These are phyloP conservation scores for Daldinia childiae DNA, from an alignment of 495 filamentous ascomycete species.

Conservation along the genomic window DNA sequence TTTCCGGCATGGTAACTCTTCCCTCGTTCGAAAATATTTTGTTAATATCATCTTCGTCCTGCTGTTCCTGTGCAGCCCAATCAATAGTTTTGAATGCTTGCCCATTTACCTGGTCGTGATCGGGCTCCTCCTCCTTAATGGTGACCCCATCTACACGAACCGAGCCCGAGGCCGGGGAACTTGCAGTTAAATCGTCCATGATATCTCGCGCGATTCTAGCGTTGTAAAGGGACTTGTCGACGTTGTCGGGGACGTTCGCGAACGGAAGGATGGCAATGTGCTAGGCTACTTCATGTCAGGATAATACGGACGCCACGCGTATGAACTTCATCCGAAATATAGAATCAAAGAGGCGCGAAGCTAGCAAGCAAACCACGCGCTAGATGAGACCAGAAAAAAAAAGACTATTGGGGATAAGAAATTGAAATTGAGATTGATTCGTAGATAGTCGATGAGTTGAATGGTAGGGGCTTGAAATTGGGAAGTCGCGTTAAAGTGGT, in stretches of 20 bases:
- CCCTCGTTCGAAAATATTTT: constrained; percentile 33
- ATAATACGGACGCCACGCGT: constrained; percentile 5
- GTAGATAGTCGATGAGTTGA: not conserved
- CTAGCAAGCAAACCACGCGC: not conserved
- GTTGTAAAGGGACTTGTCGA: not conserved
- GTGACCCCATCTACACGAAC: constrained; percentile 22
- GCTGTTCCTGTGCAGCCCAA: constrained; percentile 45
- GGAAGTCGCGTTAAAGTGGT: constrained; percentile 36
- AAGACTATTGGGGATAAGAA: not conserved
- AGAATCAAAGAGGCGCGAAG: not conserved
- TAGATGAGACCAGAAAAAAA: not conserved
- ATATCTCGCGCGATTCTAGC: not conserved
- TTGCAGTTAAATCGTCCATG: constrained; percentile 10
- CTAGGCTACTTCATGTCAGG: constrained; percentile 26
- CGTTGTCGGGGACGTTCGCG: constrained; percentile 18
- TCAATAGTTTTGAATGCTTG: constrained; percentile 36
- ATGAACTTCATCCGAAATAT: constrained; percentile 18
- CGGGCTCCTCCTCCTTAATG: constrained; percentile 45
- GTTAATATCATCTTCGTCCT: constrained; percentile 43
- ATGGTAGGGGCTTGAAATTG: constrained; percentile 14
- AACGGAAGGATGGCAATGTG: constrained; percentile 8
- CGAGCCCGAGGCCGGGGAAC: constrained; percentile 10
- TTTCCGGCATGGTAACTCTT: constrained; percentile 19
- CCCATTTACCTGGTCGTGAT: constrained; percentile 31
- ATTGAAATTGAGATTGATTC: constrained; percentile 4